Conservation (phyloP, 73 alveolate genomes). For the Uronychia setigera region DNA sequence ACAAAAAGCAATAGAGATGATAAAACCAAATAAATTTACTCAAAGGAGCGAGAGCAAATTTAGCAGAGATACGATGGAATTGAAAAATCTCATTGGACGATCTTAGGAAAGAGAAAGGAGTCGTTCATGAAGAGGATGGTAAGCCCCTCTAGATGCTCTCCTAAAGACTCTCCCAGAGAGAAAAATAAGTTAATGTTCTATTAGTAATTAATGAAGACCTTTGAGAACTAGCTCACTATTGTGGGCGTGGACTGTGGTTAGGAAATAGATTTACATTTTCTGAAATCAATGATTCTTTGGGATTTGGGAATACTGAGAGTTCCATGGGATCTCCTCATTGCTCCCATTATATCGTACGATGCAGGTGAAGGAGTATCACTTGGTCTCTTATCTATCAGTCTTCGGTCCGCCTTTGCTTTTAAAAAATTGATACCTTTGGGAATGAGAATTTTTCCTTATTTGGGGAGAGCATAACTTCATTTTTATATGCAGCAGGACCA, state of each 20-base stretch:
- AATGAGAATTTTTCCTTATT: constrained; percentile 6
- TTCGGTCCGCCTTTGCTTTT: constrained; percentile 2
- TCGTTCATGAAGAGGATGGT: neutral
- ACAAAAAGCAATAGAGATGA: no score
- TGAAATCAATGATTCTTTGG: neutral
- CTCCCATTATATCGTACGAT: neutral
- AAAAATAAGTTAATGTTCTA: neutral
- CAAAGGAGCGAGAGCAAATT: no score
- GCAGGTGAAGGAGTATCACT: neutral
- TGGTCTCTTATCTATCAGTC: neutral
- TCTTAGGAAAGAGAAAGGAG: neutral
- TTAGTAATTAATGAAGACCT: neutral
- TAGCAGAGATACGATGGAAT: neutral
- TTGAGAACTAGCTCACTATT: neutral
- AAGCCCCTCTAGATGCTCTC: neutral
- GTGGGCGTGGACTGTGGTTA: neutral
- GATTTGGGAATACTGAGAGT: neutral
- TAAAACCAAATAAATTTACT: neutral
- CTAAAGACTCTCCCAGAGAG: neutral
- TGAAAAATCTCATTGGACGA: no score
- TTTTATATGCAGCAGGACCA: constrained; percentile 16
- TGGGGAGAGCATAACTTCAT: neutral
- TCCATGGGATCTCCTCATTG: neutral
- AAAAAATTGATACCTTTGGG: neutral
- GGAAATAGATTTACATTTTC: neutral